Conservation (phyloP, 2,329 filamentous ascomycete genomes). For the Botrytis pseudocinerea region DNA sequence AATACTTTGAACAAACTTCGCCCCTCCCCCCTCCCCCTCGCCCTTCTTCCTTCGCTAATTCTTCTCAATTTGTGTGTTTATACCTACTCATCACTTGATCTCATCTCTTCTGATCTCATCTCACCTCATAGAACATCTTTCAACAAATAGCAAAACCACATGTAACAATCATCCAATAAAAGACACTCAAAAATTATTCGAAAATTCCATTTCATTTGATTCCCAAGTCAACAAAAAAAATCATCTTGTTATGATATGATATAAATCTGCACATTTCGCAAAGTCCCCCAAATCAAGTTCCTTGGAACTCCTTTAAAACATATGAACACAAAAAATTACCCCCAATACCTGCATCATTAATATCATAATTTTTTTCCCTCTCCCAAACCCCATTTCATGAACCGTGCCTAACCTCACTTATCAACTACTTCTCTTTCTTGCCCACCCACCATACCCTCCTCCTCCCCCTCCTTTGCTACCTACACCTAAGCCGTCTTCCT, state of each 20-base stretch:
- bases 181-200: background rate
- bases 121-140: background rate
- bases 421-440: slow-evolving; percentile 22
- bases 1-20: too few species aligned
- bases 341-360: slow-evolving; percentile 11
- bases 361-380: background rate
- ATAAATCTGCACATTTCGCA: background rate
- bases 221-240: background rate
- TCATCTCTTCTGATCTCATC: background rate
- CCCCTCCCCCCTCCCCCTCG: too few species aligned
- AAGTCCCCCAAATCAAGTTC: background rate
- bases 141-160: background rate
- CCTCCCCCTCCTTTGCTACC: slow-evolving; percentile 7
- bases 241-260: background rate
- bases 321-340: slow-evolving; percentile 7
- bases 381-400: background rate
- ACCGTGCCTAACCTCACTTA: background rate
- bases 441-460: slow-evolving; percentile 15
- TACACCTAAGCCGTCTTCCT: slow-evolving; percentile 36
- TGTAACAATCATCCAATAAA: background rate
- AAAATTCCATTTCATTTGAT: background rate
- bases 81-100: background rate
- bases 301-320: background rate
- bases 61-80: too few species aligned
- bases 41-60: too few species aligned